Percentiles rank a stretch among this genome's conserved stretches.
Conservation (phyloP, 495 filamentous ascomycete genomes). For the Xeromyces bisporus region DNA sequence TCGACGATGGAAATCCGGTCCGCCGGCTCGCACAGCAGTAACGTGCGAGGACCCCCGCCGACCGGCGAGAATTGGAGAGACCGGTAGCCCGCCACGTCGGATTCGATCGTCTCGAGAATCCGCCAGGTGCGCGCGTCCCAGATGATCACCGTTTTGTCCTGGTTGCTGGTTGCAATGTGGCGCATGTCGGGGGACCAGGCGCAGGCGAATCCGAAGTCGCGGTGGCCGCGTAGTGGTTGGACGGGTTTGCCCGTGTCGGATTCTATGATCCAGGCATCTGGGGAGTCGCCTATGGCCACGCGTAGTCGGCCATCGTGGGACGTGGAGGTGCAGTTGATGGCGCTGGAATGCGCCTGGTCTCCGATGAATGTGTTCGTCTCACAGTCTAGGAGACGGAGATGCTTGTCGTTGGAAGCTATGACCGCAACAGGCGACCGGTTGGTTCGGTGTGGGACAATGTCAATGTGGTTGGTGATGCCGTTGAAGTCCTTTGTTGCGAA, state of each 20-base stretch:
- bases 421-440: slow-evolving; percentile 47
- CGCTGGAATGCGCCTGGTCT: slow-evolving; percentile 41
- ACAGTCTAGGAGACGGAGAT: slow-evolving; percentile 60
- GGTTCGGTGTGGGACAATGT: slow-evolving; percentile 44
- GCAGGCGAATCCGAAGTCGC: slow-evolving; percentile 75
- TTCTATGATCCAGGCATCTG: slow-evolving; percentile 41
- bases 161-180: slow-evolving; percentile 78
- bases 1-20: slow-evolving; percentile 71
- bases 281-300: slow-evolving; percentile 53
- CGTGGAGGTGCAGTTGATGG: slow-evolving; percentile 73
- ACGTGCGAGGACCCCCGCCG: slow-evolving; percentile 52
- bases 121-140: slow-evolving; percentile 71
- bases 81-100: slow-evolving; percentile 65
- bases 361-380: slow-evolving; percentile 47
- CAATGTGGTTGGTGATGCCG: slow-evolving; percentile 77
- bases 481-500: slow-evolving; percentile 48
- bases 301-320: slow-evolving; percentile 68
- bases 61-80: slow-evolving; percentile 67
- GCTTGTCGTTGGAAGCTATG: slow-evolving; percentile 71
- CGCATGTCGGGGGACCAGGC: slow-evolving; percentile 84
- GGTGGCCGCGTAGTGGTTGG: slow-evolving; percentile 47
- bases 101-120: slow-evolving; percentile 43
- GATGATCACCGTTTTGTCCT: slow-evolving; percentile 70
- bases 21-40: slow-evolving; percentile 69
- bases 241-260: slow-evolving; percentile 42